These are phyloP conservation scores for Spathaspora gorwiae DNA, from an alignment of 805 yeast species.

Conservation along the genomic window DNA sequence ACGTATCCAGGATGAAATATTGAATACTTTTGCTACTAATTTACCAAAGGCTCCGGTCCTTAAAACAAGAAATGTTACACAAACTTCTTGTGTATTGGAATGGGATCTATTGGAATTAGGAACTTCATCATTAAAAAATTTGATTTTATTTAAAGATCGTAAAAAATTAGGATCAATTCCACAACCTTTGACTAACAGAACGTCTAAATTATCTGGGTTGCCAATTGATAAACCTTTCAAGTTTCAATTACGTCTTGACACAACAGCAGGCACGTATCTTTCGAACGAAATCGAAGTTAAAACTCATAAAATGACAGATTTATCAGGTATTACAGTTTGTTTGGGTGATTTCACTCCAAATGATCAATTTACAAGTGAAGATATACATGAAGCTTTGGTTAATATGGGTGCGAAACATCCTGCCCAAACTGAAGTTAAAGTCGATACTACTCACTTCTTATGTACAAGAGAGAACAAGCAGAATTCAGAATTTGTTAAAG, in stretches of 20 bases:
- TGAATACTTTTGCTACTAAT: conserved; percentile 64
- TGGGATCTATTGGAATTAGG: conserved; percentile 90
- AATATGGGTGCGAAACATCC: conserved; percentile 76
- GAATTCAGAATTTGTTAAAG: conserved; percentile 69
- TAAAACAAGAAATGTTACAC: conserved; percentile 74
- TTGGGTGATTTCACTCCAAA: conserved; percentile 69
- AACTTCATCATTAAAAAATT: conserved; percentile 70
- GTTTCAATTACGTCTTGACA: conserved; percentile 75
- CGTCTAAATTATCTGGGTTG: conserved; percentile 86
- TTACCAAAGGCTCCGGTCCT: conserved; percentile 71
- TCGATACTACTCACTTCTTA: conserved; percentile 94
- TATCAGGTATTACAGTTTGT: conserved; percentile 88
- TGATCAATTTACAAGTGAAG: conserved; percentile 42
- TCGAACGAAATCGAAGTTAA: conserved; percentile 66
- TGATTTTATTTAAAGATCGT: conserved; percentile 73
- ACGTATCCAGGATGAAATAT: conserved; percentile 66
- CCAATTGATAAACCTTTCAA: conserved; percentile 79
- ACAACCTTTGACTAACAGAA: conserved; percentile 68
- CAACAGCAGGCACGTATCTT: conserved; percentile 82
- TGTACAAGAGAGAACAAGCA: conserved; percentile 59
- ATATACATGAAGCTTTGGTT: conserved; percentile 56
- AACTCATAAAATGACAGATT: conserved; percentile 95
- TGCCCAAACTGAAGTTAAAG: conserved; percentile 64
- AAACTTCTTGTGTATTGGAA: conserved; percentile 88
- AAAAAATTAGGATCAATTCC: conserved; percentile 77